Evolutionary conservation across 2,329 filamentous ascomycete species (phyloP).

Genomic region (Diaporthe australafricana): DNA sequence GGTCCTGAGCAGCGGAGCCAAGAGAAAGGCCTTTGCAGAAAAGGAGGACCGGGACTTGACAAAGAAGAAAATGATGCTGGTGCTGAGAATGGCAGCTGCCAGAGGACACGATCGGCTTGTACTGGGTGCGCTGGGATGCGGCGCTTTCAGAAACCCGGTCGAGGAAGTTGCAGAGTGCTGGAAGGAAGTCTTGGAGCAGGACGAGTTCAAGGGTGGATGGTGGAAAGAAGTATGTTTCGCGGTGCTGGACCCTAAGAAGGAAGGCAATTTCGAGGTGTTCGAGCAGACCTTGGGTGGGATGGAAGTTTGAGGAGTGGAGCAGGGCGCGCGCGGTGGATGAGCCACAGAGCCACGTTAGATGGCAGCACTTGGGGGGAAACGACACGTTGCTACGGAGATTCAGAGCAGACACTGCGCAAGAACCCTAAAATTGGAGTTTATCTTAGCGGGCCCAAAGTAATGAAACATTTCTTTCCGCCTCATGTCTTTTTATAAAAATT

Average conservation of each 20-base stretch:
- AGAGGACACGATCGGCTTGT: slow-evolving; percentile 69
- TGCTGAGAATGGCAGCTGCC: slow-evolving; percentile 67
- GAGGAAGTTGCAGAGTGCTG: slow-evolving; percentile 71
- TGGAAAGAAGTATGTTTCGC: slow-evolving; percentile 75
- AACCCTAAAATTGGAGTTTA: too few relatives aligned
- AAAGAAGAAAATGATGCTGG: slow-evolving; percentile 72
- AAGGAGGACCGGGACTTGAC: slow-evolving; percentile 60
- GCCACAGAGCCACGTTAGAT: neutral
- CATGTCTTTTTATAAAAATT: too few relatives aligned
- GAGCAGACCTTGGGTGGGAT: slow-evolving; percentile 51
- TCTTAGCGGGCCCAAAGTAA: too few relatives aligned
- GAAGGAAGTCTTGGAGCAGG: slow-evolving; percentile 67
- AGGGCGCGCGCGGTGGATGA: neutral
- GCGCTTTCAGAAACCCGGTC: slow-evolving; percentile 72
- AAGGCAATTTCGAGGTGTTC: slow-evolving; percentile 64
- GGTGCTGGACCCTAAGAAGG: slow-evolving; percentile 58
- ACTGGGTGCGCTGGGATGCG: slow-evolving; percentile 76
- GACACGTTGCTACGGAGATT: too few relatives aligned
- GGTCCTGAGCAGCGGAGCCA: slow-evolving; percentile 40
- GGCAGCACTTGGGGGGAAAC: neutral
- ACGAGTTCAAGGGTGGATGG: slow-evolving; percentile 72
- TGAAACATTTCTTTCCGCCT: too few relatives aligned
- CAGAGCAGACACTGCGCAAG: too few relatives aligned
- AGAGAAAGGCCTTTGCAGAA: slow-evolving; percentile 52
- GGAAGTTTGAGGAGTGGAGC: slow-evolving; percentile 41